Base-by-base conservation (phyloP, 2,329 filamentous ascomycete genomes). In the Coniella lustricola region DNA sequence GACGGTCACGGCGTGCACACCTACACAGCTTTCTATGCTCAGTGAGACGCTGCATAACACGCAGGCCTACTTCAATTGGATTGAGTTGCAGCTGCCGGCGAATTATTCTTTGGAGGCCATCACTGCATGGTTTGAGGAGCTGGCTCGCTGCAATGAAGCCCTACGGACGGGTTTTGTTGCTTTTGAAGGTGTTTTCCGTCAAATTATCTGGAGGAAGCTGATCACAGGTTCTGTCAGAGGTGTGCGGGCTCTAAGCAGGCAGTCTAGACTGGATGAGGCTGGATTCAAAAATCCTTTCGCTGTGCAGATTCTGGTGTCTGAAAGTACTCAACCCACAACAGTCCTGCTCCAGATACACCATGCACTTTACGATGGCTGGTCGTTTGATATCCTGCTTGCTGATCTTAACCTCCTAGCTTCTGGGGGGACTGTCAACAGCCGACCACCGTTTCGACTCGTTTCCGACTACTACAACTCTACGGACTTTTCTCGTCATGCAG, bases 291-390 rank as follows among this genome's bases (percentile, higher is more conserved):
- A 45, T 3, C 87, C 89, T 0, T 68, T 90, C 13, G 66, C 63
- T 14, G 65, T 89, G n/a, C 76, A 87, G 51, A 65, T 90, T 2
- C 48, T 34, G 14, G 21, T 20, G 10, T 32, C 21, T 14, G 10
- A 33, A 18, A 13, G 31, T 5, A 18, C n/a, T 25, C 37, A 44
- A 32, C 31, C 14, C 20, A 48, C 40, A 17, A 50, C 21, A 38
- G 12, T 49, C 4, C 64, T 77, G 10, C 46, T 87, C 38, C 73
- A 84, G 12, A 70, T 94, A 0, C 90, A 95, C 60, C 90, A 96
- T 64, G 82, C 87, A 1, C 63, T 94, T 1, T 96, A 95, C 60
- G 90, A 96, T 63, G 90, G 90, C n/a, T 96, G 90, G 90, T 90
- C 89, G 0, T 76, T 90, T 60, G 85, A 95, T 44, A 70, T 91